phyloP scores from a whole-genome alignment of 202 grass and related monocot species.

The Alloteropsis angusta region DNA sequence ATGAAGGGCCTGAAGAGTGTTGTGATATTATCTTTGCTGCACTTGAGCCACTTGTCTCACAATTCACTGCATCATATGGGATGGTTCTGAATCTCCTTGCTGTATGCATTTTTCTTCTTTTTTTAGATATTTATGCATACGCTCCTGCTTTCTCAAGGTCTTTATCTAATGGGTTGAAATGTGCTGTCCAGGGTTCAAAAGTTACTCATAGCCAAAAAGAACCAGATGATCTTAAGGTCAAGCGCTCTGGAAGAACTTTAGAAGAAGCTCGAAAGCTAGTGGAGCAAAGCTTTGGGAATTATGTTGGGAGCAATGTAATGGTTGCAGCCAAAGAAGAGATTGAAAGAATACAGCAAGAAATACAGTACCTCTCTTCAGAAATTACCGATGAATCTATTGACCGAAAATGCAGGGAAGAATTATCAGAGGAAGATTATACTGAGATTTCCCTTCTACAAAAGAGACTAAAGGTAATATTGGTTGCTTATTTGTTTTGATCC shows the following conservation, averaged over 20 bases:
- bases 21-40: constrained; percentile 81
- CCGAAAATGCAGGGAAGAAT: constrained; percentile 70
- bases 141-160: constrained; percentile 17
- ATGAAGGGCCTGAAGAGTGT: constrained; percentile 82
- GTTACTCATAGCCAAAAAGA: constrained; percentile 74
- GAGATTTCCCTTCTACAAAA: constrained; percentile 84
- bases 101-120: constrained; percentile 39
- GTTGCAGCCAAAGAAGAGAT: constrained; percentile 84
- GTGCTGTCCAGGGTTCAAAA: constrained; percentile 62
- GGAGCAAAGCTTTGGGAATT: constrained; percentile 98
- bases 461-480: constrained; percentile 57
- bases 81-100: constrained; percentile 99
- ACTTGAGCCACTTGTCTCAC: constrained; percentile 91
- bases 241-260: constrained; percentile 74
- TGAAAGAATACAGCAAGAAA: constrained; percentile 79
- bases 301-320: constrained; percentile 96
- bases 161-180: constrained; percentile 25
- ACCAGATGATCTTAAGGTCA: constrained; percentile 40
- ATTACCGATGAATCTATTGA: constrained; percentile 88
- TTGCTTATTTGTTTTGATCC: constrained; percentile 24
- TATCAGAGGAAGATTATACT: constrained; percentile 72
- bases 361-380: constrained; percentile 65
- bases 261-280: constrained; percentile 96
- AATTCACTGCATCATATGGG: constrained; percentile 96
- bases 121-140: not conserved